A percentile compares a stretch with the other conserved stretches of the same genome.
phyloP scores from a whole-genome alignment of 2,329 filamentous ascomycete species.

The Ascochyta koolunga region DNA sequence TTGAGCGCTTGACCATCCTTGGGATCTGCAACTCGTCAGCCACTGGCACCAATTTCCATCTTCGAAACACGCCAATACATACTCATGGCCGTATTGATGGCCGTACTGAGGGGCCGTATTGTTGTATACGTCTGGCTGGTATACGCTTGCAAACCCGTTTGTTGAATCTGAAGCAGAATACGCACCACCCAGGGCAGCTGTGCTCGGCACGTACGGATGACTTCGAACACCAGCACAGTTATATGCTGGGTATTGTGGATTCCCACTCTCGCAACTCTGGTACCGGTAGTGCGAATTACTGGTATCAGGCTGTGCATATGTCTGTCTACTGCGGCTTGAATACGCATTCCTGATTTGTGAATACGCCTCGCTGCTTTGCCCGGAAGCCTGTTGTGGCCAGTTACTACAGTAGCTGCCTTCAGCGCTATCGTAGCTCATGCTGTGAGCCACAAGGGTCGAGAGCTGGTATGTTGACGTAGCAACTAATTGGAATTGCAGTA shows the following conservation, averaged over 20 bases:
- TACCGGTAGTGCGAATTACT: not conserved
- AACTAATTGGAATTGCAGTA: not conserved
- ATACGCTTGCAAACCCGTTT: not conserved
- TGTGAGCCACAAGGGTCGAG: not conserved
- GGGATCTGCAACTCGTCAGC: not conserved
- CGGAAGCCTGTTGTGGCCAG: conserved; percentile 6
- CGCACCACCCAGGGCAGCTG: not conserved
- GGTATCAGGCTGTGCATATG: not conserved
- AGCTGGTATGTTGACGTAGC: not conserved
- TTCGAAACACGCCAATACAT: not conserved
- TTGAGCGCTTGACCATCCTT: not conserved
- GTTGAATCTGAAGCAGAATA: not conserved
- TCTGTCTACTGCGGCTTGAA: not conserved
- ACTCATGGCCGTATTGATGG: conserved; percentile 1
- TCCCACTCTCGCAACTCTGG: not conserved
- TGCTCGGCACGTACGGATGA: not conserved
- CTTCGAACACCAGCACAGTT: not conserved
- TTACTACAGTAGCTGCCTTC: not conserved
- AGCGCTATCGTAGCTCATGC: conserved; percentile 3
- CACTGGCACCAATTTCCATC: not conserved
- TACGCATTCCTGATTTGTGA: not conserved
- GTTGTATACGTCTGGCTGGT: not conserved
- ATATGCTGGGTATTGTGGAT: not conserved
- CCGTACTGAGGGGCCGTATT: not conserved
- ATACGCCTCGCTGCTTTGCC: not conserved